These are phyloP conservation scores for Omphalotus olearius DNA, from an alignment of 1,284 basidiomycete genomes.

Conservation along the genomic window DNA sequence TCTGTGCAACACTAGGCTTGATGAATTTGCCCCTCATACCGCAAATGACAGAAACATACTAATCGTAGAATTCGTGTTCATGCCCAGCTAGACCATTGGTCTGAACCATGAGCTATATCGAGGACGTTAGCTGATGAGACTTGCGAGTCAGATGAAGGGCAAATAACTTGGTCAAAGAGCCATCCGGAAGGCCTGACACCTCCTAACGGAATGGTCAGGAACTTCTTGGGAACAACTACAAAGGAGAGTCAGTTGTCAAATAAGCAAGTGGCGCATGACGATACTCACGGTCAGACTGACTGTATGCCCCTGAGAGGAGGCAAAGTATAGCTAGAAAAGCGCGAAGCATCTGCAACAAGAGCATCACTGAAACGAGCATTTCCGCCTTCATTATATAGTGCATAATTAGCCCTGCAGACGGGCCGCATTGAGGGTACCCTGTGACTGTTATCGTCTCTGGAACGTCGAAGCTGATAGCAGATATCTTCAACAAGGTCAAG, in stretches of 20 bases:
- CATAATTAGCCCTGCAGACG: no score
- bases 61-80: conserved; percentile 53
- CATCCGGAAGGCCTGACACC: conserved; percentile 46
- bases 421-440: no score
- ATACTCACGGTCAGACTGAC: conserved; percentile 6
- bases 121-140: not conserved
- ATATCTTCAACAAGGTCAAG: no score
- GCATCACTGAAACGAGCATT: no score
- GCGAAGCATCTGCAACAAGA: no score
- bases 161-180: conserved; percentile 45
- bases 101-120: conserved; percentile 42
- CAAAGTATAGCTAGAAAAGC: not conserved
- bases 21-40: not conserved
- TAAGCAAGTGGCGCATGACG: not conserved
- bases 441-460: no score
- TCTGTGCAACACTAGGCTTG: conserved; percentile 39
- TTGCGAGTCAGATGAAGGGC: not conserved
- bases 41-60: conserved; percentile 27
- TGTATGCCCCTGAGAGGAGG: not conserved
- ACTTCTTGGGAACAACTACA: conserved; percentile 49
- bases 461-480: no score
- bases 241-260: not conserved
- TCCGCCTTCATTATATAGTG: no score
- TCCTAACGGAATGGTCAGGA: conserved; percentile 43
- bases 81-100: conserved; percentile 51